These are phyloP conservation scores for Populus trichocarpa DNA, from an alignment of 441 rosid genomes.

Conservation along the genomic window DNA sequence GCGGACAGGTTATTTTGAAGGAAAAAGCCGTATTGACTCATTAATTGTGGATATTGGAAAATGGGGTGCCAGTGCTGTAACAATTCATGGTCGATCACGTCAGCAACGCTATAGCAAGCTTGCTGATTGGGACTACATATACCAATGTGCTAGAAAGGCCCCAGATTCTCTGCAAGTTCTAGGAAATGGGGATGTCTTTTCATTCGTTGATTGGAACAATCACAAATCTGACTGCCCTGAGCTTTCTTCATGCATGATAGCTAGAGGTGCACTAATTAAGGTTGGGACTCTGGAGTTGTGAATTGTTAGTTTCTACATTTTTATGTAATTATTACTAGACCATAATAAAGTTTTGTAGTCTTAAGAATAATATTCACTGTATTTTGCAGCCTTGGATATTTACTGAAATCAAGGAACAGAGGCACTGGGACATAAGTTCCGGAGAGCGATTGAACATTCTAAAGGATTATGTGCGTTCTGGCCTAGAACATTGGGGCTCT, in stretches of 20 bases:
- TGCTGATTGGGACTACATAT: slow-evolving; percentile 90
- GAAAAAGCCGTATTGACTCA: slow-evolving; percentile 75
- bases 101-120: slow-evolving; percentile 90
- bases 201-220: slow-evolving; percentile 79
- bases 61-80: slow-evolving; percentile 88
- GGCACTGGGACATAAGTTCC: slow-evolving; percentile 93
- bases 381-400: slow-evolving; percentile 89
- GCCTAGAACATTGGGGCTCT: slow-evolving; percentile 97
- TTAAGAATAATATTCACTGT: slow-evolving; percentile 11
- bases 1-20: slow-evolving; percentile 75
- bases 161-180: slow-evolving; percentile 63
- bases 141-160: slow-evolving; percentile 64
- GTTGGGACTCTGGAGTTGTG: slow-evolving; percentile 27
- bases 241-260: slow-evolving; percentile 85
- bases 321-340: neutral
- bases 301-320: neutral
- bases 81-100: slow-evolving; percentile 88
- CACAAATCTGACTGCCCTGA: slow-evolving; percentile 72
- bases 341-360: neutral
- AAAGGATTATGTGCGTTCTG: slow-evolving; percentile 75
- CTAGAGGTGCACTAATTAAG: slow-evolving; percentile 90
- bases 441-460: slow-evolving; percentile 73
- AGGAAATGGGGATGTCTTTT: slow-evolving; percentile 87
- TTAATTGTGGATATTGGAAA: slow-evolving; percentile 62
- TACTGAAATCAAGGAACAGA: slow-evolving; percentile 92